Percentiles rank a stretch among this genome's conserved stretches.
These are phyloP conservation scores for Paspalum notatum DNA, from an alignment of 176 grass and related monocot species.

Conservation along the genomic window DNA sequence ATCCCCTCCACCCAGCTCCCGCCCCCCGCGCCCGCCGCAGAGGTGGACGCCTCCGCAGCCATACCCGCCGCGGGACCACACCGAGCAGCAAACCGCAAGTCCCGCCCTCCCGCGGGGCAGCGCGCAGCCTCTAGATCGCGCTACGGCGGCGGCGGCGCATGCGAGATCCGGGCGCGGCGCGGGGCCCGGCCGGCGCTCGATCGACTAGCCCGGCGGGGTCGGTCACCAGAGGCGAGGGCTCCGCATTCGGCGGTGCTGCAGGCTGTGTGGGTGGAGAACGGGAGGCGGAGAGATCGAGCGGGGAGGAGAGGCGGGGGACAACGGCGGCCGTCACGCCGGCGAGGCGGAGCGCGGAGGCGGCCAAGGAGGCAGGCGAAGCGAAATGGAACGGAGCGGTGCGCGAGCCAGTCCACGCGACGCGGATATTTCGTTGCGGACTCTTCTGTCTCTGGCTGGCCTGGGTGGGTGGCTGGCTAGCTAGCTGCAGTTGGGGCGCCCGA, in stretches of 20 bases:
- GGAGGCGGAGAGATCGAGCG: slow-evolving; percentile 23
- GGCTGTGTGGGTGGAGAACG: neutral
- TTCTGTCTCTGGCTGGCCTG: too few species aligned
- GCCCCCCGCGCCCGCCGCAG: slow-evolving; percentile 39
- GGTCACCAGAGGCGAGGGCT: neutral
- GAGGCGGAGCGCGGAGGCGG: slow-evolving; percentile 5
- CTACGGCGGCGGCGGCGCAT: slow-evolving; percentile 41
- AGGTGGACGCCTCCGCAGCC: slow-evolving; percentile 47
- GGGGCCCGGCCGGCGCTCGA: neutral
- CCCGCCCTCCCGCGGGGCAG: slow-evolving; percentile 3
- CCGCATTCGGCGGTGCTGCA: slow-evolving; percentile 28
- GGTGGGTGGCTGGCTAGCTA: slow-evolving; percentile 9
- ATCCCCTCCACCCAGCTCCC: slow-evolving; percentile 86
- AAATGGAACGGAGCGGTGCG: neutral
- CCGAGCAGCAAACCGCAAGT: neutral
- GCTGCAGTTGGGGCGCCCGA: neutral
- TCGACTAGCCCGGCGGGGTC: neutral
- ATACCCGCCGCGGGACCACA: slow-evolving; percentile 12
- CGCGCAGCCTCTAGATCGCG: slow-evolving; percentile 42
- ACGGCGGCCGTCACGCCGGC: slow-evolving; percentile 35
- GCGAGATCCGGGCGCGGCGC: slow-evolving; percentile 54
- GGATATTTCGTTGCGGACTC: slow-evolving; percentile 39
- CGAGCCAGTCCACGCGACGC: slow-evolving; percentile 45
- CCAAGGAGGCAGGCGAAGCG: neutral
- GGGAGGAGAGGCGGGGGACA: neutral